Conservation (phyloP, 2,329 filamentous ascomycete species). For the Knoxdaviesia proteae region DNA sequence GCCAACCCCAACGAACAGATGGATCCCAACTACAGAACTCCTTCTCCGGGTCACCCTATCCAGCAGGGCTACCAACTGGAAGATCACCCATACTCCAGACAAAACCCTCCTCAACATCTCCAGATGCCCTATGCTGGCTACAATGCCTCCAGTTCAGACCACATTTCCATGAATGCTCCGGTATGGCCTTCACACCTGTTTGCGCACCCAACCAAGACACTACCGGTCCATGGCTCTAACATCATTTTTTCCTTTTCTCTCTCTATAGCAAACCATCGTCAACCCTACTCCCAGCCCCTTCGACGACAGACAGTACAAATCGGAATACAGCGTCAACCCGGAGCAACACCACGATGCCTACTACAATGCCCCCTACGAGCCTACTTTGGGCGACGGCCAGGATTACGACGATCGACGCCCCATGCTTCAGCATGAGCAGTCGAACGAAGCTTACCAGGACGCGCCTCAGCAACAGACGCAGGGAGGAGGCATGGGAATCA, state of each 20-base stretch:
- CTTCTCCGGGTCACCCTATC: slow-evolving; percentile 56
- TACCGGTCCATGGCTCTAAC: background rate
- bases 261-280: background rate
- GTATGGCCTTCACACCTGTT: slow-evolving; percentile 26
- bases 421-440: slow-evolving; percentile 48
- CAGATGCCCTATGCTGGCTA: slow-evolving; percentile 15
- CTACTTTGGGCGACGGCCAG: slow-evolving; percentile 36
- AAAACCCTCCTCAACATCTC: slow-evolving; percentile 26
- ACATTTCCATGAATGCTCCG: slow-evolving; percentile 47
- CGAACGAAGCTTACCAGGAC: slow-evolving; percentile 25
- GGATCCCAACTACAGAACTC: slow-evolving; percentile 40
- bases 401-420: slow-evolving; percentile 51
- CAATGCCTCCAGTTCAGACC: no score
- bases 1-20: slow-evolving; percentile 19
- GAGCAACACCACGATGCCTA: slow-evolving; percentile 77
- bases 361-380: slow-evolving; percentile 65
- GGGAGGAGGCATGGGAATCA: slow-evolving; percentile 28
- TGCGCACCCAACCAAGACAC: background rate
- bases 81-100: slow-evolving; percentile 46
- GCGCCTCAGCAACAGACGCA: slow-evolving; percentile 15
- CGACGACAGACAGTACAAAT: slow-evolving; percentile 11
- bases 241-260: background rate
- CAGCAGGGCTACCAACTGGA: slow-evolving; percentile 65
- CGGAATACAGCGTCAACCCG: slow-evolving; percentile 57
- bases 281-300: slow-evolving; percentile 12